Base-by-base conservation (phyloP, 208 protist species). In the Phytomonas sp. region DNA sequence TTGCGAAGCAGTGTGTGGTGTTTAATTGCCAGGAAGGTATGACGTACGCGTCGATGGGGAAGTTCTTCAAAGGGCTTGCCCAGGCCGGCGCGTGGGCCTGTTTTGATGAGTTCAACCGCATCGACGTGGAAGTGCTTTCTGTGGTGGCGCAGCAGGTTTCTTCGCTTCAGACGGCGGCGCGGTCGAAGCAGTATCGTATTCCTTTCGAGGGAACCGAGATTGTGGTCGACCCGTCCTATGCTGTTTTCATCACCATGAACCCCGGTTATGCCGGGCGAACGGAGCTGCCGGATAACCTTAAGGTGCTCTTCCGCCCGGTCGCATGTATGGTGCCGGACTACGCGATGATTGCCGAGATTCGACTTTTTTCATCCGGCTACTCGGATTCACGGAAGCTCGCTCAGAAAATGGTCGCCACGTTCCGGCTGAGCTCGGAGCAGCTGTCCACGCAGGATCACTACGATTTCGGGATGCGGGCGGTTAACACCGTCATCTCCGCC, bases 61-160 rank as follows among this genome's bases (percentile, higher is more conserved):
- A 98, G 77, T 98, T 98, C 88, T 98, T 98, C 82, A 98, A 98
- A 70, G 96, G 96, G 2, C 88, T 98, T 13, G 97, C 96, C 7
- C 93, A 96, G 72, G 85, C 92, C 28, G 97, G 97, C 65, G 97
- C 97, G 43, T 99, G 96, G 96, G 91, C 97, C 26, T 99, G 97
- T 80, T 99, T 99, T 77, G 98, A 99, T 77, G 98, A 99, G 85
- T 99, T 99, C 92, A 99, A 99, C 83, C 91, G 98, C 70, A 98
- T 99, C 82, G 95, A 99, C 67, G 93, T 99, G 23, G 96, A 98
- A 80, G 95, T 98, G 76, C 87, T 98, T 9, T 98, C 96, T 34
- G 97, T 99, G 33, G 93, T 99, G 64, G 96, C 97, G 30, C 93
- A 98, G 82, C 97, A 99, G 80, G 93, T 99, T 33, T 93, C 91